Evolutionary conservation across 1,139 yeast genomes (phyloP).

Genomic region (Magnusiomyces clavatus): DNA sequence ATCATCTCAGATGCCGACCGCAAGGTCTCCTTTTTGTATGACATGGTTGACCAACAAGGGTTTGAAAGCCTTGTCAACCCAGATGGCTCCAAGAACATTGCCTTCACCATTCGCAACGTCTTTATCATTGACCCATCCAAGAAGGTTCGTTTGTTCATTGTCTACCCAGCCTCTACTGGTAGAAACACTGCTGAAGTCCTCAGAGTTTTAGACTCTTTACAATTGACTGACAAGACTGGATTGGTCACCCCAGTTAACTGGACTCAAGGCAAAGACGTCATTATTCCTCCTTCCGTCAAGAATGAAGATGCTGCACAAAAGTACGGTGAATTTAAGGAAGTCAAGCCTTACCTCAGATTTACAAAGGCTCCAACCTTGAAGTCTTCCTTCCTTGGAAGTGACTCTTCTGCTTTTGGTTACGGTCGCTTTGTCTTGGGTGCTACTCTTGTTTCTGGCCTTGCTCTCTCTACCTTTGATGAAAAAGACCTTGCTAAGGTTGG

Average conservation of each 20-base stretch:
- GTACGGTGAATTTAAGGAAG: constrained; percentile 71
- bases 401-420: background rate
- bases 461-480: background rate
- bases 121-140: constrained; percentile 81
- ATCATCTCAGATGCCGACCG: constrained; percentile 78
- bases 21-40: constrained; percentile 74
- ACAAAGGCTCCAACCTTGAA: constrained; percentile 19
- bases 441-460: background rate
- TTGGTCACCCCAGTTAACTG: constrained; percentile 75
- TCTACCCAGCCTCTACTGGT: constrained; percentile 89
- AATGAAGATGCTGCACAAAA: constrained; percentile 74
- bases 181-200: constrained; percentile 84
- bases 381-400: background rate
- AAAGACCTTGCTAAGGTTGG: background rate
- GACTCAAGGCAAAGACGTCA: constrained; percentile 76
- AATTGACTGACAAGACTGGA: constrained; percentile 69
- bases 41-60: constrained; percentile 87
- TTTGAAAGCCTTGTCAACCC: constrained; percentile 66
- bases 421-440: background rate
- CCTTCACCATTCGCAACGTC: constrained; percentile 76
- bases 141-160: constrained; percentile 72
- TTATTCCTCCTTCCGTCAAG: constrained; percentile 75
- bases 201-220: constrained; percentile 81
- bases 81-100: constrained; percentile 33
- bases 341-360: constrained; percentile 78